Evolutionary conservation across 495 filamentous ascomycete species (phyloP), one percentile per base, ranked within the genome.

Genomic region (Podospora fimiseda): DNA sequence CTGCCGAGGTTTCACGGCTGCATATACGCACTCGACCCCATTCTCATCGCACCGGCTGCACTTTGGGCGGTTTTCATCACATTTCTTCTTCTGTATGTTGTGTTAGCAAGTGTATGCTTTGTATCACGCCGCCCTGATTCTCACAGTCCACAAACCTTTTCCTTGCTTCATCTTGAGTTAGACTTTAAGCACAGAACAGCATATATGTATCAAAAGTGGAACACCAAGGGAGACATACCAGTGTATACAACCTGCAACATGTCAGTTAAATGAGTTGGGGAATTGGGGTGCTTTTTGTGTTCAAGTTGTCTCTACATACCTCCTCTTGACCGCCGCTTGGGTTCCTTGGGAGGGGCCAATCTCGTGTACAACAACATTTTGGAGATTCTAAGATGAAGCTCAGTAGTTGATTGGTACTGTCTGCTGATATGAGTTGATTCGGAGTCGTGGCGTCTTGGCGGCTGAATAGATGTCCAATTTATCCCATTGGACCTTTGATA

Each of bases 321-420:
- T 59, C 79, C 78, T 74, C 80, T 71, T 19, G 80, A 83, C 55
- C 81, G 73, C 52, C 69, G 71, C 66, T 84, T 84, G 30, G 81
- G 80, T 56, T 72, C 69, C 61, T 82, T 84, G 30, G 80, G 78
- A 56, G 76, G 66, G 46, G 80, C 81, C 42, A 74, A 62, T 58
- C 70, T 71, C 24, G 80, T 79, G 53, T 81, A 83, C 36, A 84
- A 62, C 61, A 84, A 63, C 80, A 83, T 84, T 41, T 43, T 63
- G 23, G 22, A 11, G 5, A 21, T 21, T 24, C 9, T 21, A 22
- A 14, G 20, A 21, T 16, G 23, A 14, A 16, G 5, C 19, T 14
- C 18, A 18, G 11, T 30, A 24, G 19, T 40, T 9, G 33, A 16
- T 8, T n/a, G 22, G 9, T 1, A 8, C 5, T 43, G 9, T n/a